These are phyloP conservation scores for Hirschioporus abietinus DNA, from an alignment of 768 basidiomycete species.

Conservation along the genomic window DNA sequence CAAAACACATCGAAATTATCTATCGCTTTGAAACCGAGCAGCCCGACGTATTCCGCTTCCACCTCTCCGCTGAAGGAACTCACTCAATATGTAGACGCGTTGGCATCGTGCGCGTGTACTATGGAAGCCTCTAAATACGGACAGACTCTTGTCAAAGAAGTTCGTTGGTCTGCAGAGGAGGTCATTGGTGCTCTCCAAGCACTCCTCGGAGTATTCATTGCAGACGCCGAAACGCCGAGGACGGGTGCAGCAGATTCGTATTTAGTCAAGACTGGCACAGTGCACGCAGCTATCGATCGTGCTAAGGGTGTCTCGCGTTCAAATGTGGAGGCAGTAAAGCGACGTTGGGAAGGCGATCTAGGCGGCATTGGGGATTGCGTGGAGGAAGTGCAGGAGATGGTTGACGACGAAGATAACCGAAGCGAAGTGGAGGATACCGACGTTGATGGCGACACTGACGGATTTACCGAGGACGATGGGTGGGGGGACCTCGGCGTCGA, in stretches of 20 bases:
- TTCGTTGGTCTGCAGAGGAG: conserved; percentile 31
- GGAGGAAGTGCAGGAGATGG: conserved; percentile 52
- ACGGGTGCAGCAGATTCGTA: conserved; percentile 38
- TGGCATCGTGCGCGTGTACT: conserved; percentile 45
- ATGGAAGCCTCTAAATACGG: conserved; percentile 40
- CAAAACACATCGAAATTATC: conserved; percentile 54
- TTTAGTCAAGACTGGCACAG: conserved; percentile 49
- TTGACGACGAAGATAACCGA: conserved; percentile 30
- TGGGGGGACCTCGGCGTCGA: conserved; percentile 61
- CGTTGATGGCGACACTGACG: conserved; percentile 29
- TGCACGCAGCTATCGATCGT: conserved; percentile 55
- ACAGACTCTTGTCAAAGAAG: conserved; percentile 39
- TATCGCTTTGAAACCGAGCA: conserved; percentile 54
- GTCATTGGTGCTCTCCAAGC: conserved; percentile 40
- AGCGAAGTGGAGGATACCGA: conserved; percentile 22
- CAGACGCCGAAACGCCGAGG: conserved; percentile 19
- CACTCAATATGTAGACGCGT: conserved; percentile 39
- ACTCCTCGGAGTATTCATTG: conserved; percentile 39
- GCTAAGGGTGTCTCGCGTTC: conserved; percentile 30
- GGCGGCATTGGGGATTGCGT: conserved; percentile 58
- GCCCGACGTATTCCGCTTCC: conserved; percentile 46
- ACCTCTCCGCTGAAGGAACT: conserved; percentile 50
- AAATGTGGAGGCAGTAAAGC: conserved; percentile 19
- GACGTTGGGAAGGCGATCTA: conserved; percentile 33
- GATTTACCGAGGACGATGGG: conserved; percentile 37